Evolutionary conservation across 2,329 filamentous ascomycete genomes (phyloP), one percentile per base, ranked within the genome.

Genomic region (Ophiostoma sp.): DNA sequence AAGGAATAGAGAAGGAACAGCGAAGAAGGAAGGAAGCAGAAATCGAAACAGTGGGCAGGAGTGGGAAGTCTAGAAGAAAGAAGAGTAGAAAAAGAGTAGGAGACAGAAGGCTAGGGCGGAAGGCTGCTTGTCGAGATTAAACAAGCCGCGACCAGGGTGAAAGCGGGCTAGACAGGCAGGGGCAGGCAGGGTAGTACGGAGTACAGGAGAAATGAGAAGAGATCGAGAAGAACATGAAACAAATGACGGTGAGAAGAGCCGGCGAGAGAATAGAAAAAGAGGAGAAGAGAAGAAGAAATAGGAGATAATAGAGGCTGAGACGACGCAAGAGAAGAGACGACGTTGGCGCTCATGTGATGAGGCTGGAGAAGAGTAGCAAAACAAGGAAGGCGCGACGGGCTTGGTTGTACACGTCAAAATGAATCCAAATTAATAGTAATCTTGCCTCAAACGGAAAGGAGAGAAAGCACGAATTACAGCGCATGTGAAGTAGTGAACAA

Each of bases 1-100:
- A 69, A 67, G 23, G 44, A 4, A 48, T 52, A 27, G 54, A 69
- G 17, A 67, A 71, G 69, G 67, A 52, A 71, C 69, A 71, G 68
- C 48, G 27, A 54, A 54, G 41, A n/a, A 27, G n/a, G 10, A 27
- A 27, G 52, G 52, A 57, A 57, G 52, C 8, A 27, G 52, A 27
- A 48, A 48, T 48, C 17, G 52, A 57, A 27, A 41, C 10, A 41
- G 39, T 41, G 15, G 39, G 39, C 13, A 41, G 39, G 13, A 41
- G 39, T 15, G 39, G n/a, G 44, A 48, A 54, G 4, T 23, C n/a
- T 31, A 27, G n/a, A 27, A 23, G n/a, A 27, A 67, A 13, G 31
- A 39, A 44, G 35, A 44, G 17, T n/a, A 27, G 57, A 69, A 69
- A 23, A 66, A 27, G 41, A 67, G 17, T 64, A 71, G 68, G 68